phyloP scores from a whole-genome alignment of 495 filamentous ascomycete genomes.

The Neurospora sp. region DNA sequence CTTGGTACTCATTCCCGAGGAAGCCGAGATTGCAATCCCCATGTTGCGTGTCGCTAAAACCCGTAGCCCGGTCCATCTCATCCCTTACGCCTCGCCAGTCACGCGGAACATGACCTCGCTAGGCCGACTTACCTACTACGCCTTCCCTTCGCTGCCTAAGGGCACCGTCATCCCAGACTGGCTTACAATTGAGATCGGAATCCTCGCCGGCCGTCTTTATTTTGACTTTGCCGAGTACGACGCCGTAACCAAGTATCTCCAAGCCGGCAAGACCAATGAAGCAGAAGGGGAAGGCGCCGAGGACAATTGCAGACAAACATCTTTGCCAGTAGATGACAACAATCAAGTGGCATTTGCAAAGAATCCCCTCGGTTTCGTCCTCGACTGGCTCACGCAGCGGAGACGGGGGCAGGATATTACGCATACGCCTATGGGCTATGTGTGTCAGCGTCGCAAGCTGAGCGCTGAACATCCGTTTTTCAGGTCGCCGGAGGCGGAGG shows the following conservation, averaged over 20 bases:
- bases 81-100: conserved; percentile 44
- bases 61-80: conserved; percentile 13
- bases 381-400: conserved; percentile 42
- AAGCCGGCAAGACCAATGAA: neutral
- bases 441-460: conserved; percentile 19
- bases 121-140: conserved; percentile 37
- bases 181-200: conserved; percentile 43
- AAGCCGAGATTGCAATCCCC: conserved; percentile 39
- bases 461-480: neutral
- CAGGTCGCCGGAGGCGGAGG: neutral
- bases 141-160: conserved; percentile 33
- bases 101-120: conserved; percentile 45
- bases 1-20: conserved; percentile 42
- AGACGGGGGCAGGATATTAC: conserved; percentile 42
- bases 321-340: neutral
- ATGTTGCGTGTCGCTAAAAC: conserved; percentile 20
- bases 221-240: conserved; percentile 33
- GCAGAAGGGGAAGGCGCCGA: neutral
- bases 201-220: conserved; percentile 48
- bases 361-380: conserved; percentile 31
- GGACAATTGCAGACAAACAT: neutral
- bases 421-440: conserved; percentile 48
- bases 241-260: conserved; percentile 1
- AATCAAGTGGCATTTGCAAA: conserved; percentile 9
- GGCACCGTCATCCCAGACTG: conserved; percentile 28